Evolutionary conservation across 352 stramenopile genomes (phyloP).

Genomic region (Pythium myriotylum): DNA sequence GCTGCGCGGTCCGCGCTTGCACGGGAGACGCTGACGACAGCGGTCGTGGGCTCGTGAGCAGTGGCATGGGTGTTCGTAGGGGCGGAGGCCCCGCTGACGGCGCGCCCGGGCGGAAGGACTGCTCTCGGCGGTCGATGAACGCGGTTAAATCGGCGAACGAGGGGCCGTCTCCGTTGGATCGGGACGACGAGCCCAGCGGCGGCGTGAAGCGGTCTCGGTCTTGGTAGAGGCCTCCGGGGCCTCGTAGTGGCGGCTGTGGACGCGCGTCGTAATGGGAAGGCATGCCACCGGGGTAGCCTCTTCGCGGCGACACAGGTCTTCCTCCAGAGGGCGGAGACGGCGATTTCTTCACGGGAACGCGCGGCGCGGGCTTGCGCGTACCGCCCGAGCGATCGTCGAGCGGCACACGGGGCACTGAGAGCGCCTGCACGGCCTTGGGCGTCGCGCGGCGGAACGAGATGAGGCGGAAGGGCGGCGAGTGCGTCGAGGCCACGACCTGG

Average conservation of each 20-base stretch:
- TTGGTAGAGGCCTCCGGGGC: too few relatives aligned
- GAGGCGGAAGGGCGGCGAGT: constrained; percentile 20
- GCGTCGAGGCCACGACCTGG: constrained; percentile 4
- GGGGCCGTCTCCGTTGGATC: not conserved
- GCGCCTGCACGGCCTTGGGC: constrained; percentile 10
- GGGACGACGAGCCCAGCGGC: too few relatives aligned
- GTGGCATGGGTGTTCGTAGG: not conserved
- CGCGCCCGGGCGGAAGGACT: not conserved
- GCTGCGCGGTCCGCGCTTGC: not conserved
- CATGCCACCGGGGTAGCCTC: too few relatives aligned
- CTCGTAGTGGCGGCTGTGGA: too few relatives aligned
- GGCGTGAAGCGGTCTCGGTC: too few relatives aligned
- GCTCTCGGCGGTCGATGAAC: not conserved
- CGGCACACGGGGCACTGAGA: constrained; percentile 10
- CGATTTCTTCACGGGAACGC: not conserved
- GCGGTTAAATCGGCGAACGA: constrained; percentile 4
- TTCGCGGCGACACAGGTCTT: too few relatives aligned
- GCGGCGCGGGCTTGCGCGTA: not conserved
- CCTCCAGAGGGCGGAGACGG: not conserved
- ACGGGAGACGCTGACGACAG: not conserved
- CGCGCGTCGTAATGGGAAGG: too few relatives aligned
- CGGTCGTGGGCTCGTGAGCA: not conserved
- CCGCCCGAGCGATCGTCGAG: not conserved
- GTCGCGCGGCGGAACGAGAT: constrained; percentile 28
- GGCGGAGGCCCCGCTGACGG: not conserved